A percentile compares a stretch with the other conserved stretches of the same genome.
These are phyloP conservation scores for Helotiales sp. DNA, from an alignment of 2,329 filamentous ascomycete genomes.

Conservation along the genomic window DNA sequence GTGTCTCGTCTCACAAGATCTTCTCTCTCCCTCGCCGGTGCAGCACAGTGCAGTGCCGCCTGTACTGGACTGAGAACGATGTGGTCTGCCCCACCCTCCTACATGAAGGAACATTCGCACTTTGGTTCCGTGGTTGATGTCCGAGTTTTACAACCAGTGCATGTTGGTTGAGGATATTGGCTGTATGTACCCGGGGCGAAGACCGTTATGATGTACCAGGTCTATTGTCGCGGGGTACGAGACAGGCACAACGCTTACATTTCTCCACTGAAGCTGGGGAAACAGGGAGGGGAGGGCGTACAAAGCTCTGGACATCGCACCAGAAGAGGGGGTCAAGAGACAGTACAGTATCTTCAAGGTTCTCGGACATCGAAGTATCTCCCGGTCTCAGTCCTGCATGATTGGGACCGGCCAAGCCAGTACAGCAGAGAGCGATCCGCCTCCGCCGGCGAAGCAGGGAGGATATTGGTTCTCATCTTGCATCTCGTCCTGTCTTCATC, in stretches of 20 bases:
- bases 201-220: neutral
- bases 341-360: no score
- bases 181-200: neutral
- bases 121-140: neutral
- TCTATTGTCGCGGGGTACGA: conserved; percentile 2
- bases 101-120: neutral
- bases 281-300: neutral
- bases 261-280: neutral
- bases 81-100: conserved; percentile 12
- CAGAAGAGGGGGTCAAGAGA: neutral
- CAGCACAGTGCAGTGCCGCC: neutral
- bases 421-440: neutral
- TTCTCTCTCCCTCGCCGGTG: neutral
- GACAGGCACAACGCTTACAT: neutral
- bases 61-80: neutral
- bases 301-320: neutral
- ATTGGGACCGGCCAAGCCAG: conserved; percentile 1
- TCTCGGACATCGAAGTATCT: conserved; percentile 6
- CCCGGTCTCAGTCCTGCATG: conserved; percentile 13
- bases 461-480: neutral
- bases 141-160: conserved; percentile 6
- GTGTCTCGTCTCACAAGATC: neutral
- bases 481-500: neutral
- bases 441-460: neutral
- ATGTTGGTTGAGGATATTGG: neutral